A percentile compares a stretch with the other conserved stretches of the same genome.
phyloP scores from a whole-genome alignment of 345 rosid genomes.

The Aquilaria malaccensis region DNA sequence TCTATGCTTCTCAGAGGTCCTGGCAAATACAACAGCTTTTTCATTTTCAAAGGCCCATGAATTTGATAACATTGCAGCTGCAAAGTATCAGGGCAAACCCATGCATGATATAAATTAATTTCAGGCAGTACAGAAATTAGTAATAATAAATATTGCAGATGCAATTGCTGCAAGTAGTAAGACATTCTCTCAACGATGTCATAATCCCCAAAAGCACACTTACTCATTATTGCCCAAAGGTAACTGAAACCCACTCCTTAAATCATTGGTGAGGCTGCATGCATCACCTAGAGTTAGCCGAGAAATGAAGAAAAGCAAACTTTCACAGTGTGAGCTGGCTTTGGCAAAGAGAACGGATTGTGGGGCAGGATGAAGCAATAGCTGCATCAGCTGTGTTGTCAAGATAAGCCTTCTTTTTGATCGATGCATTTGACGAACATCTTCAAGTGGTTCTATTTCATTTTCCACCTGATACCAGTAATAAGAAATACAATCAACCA shows the following conservation, averaged over 20 bases:
- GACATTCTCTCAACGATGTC: neutral
- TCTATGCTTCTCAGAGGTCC: slow-evolving; percentile 31
- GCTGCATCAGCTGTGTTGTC: slow-evolving; percentile 67
- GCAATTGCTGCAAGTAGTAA: too few relatives aligned
- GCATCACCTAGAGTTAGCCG: slow-evolving; percentile 58
- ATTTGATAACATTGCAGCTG: too few relatives aligned
- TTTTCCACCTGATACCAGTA: slow-evolving; percentile 33
- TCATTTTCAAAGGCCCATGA: too few relatives aligned
- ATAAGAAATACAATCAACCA: slow-evolving; percentile 10
- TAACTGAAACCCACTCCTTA: slow-evolving; percentile 15
- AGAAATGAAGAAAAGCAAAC: slow-evolving; percentile 33
- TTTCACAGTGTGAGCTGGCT: slow-evolving; percentile 32
- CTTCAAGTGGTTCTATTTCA: slow-evolving; percentile 32
- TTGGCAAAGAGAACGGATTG: slow-evolving; percentile 37
- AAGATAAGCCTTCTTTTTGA: slow-evolving; percentile 60
- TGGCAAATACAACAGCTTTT: slow-evolving; percentile 3
- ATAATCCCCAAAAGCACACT: slow-evolving; percentile 16
- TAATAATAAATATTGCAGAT: neutral
- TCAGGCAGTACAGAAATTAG: too few relatives aligned
- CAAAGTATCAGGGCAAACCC: too few relatives aligned
- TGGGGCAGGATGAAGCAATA: slow-evolving; percentile 44
- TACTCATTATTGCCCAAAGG: slow-evolving; percentile 24
- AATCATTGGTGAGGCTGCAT: slow-evolving; percentile 25
- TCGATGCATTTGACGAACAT: slow-evolving; percentile 28
- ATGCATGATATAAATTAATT: too few relatives aligned